These are phyloP conservation scores for Aspergillus ibericus DNA, from an alignment of 2,329 filamentous ascomycete genomes.

Conservation along the genomic window DNA sequence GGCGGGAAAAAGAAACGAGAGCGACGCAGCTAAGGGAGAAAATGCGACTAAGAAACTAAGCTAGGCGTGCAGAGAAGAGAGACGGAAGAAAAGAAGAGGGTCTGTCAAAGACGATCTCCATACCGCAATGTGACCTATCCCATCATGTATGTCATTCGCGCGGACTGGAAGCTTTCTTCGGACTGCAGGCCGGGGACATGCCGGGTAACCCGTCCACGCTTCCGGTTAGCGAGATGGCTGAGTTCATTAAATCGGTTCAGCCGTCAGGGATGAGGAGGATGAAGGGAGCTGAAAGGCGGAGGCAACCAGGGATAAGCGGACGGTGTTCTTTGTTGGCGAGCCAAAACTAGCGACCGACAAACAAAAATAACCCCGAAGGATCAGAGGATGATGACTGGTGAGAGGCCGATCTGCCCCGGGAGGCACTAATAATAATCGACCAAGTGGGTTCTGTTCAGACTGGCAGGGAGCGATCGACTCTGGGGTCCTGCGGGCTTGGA, in stretches of 20 bases:
- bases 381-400: no score
- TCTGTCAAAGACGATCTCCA: slow-evolving; percentile 1
- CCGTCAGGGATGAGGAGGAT: neutral
- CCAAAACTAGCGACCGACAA: no score
- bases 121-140: slow-evolving; percentile 5
- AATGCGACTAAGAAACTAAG: neutral
- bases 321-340: neutral
- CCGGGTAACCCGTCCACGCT: neutral
- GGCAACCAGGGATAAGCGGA: slow-evolving; percentile 1
- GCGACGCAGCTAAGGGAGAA: neutral
- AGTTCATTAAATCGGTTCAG: no score
- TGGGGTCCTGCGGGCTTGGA: neutral
- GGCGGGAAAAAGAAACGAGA: neutral
- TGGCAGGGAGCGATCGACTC: neutral
- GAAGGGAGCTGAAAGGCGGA: neutral
- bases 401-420: neutral
- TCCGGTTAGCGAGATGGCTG: no score
- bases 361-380: neutral
- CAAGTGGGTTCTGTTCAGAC: neutral
- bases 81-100: neutral
- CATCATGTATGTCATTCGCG: neutral
- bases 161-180: neutral
- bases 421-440: neutral
- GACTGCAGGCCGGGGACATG: neutral
- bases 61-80: slow-evolving; percentile 2